These are phyloP conservation scores for Lavandula angustifolia DNA, from an alignment of 257 asterid species.

Conservation along the genomic window DNA sequence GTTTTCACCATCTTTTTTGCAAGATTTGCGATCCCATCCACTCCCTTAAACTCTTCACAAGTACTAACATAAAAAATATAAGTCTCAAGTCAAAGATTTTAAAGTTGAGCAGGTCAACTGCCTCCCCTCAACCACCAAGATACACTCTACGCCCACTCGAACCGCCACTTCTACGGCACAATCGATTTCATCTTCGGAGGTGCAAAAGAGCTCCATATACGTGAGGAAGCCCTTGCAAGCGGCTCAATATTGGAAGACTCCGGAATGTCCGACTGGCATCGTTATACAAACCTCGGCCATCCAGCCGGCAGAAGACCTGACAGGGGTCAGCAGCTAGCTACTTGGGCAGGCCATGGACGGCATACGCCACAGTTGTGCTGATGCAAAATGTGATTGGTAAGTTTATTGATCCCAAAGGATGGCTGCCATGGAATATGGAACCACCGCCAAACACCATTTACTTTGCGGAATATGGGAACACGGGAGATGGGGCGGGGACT, in stretches of 20 bases:
- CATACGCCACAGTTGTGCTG: constrained; percentile 27
- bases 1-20: too few relatives aligned
- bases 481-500: constrained; percentile 33
- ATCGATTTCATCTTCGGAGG: constrained; percentile 47
- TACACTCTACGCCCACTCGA: constrained; percentile 35
- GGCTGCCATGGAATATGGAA: constrained; percentile 26
- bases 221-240: constrained; percentile 35
- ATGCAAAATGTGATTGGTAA: constrained; percentile 21
- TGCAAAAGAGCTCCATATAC: constrained; percentile 34
- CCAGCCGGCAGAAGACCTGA: constrained; percentile 28
- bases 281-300: constrained; percentile 33
- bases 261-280: constrained; percentile 27
- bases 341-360: constrained; percentile 47
- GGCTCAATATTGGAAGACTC: constrained; percentile 29
- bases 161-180: constrained; percentile 45
- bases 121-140: too few relatives aligned
- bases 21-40: too few relatives aligned
- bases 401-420: constrained; percentile 35
- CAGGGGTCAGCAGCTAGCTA: constrained; percentile 20
- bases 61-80: too few relatives aligned
- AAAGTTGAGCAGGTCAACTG: too few relatives aligned
- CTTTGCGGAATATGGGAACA: constrained; percentile 35
- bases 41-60: too few relatives aligned
- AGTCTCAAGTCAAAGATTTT: too few relatives aligned
- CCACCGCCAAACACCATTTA: constrained; percentile 32